Evolutionary conservation across 1,139 yeast species (phyloP).

Genomic region (Hemisphaericaspora subhashii): DNA sequence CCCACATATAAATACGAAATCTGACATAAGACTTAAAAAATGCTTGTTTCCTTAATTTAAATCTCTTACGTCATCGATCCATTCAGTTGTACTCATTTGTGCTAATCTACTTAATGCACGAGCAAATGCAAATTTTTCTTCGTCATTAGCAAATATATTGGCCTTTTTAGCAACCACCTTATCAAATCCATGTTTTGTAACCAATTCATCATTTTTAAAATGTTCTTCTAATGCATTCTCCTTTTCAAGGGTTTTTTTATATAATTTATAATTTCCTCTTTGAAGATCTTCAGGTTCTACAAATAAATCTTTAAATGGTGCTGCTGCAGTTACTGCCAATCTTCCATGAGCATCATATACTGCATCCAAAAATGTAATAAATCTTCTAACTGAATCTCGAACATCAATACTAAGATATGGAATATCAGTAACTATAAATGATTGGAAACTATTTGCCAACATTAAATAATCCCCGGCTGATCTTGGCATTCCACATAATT

Average conservation of each 20-base stretch:
- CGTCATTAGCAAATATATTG: constrained; percentile 81
- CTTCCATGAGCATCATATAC: constrained; percentile 88
- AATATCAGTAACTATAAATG: constrained; percentile 85
- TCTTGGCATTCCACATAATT: constrained; percentile 81
- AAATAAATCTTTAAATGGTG: constrained; percentile 79
- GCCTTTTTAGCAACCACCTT: constrained; percentile 75
- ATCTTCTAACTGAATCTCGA: constrained; percentile 83
- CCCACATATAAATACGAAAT: too few relatives aligned
- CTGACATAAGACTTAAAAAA: too few relatives aligned
- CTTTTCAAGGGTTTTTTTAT: constrained; percentile 19
- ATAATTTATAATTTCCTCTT: constrained; percentile 54
- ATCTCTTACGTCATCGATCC: constrained; percentile 57
- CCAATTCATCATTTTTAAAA: constrained; percentile 60
- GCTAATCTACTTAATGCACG: constrained; percentile 86
- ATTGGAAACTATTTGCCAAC: constrained; percentile 71
- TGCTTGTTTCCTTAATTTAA: not conserved
- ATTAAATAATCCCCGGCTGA: constrained; percentile 97
- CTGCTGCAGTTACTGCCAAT: constrained; percentile 85
- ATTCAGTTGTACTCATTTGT: constrained; percentile 91
- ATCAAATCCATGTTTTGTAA: constrained; percentile 71
- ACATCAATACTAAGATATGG: constrained; percentile 78
- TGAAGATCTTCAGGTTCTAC: constrained; percentile 76
- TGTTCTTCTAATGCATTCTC: constrained; percentile 40
- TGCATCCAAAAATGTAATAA: constrained; percentile 92
- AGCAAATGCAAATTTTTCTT: constrained; percentile 95